Base-by-base conservation (phyloP, 495 filamentous ascomycete genomes). In the Daldinia grandis region DNA sequence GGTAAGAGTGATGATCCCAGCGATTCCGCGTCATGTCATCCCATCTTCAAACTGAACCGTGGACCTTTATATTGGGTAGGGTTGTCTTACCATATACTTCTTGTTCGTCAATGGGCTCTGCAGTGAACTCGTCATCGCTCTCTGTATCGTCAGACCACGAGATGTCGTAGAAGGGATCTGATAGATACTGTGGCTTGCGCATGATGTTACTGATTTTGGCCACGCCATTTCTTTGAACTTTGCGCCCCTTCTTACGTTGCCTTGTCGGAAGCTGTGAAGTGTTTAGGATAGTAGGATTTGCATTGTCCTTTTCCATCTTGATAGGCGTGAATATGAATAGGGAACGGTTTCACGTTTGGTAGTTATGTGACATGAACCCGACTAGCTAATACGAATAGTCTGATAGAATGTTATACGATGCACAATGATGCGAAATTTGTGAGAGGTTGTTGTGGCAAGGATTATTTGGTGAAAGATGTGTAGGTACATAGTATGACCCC, bases 241-340 rank as follows among this genome's bases (percentile, higher is more conserved):
- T 68, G 14, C 55, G 62, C 37, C 72, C 87, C 69, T 77, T 79
- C 54, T 79, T 80, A 24, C 87, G 85, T 67, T 87, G 83, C 28
- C 92, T 86, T 31, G 92, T 93, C n/a, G 96, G 95, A 28, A 99
- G 90, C 78, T 99, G 92, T 25, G 94, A 93, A 60, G 87, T 87
- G 76, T 90, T 95, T 58, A 98, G 84, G 76, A 99, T 94, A 24
- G 93, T 97, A 59, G 95, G 95, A 82, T 99, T 98, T 60, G 90
- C 93, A 78, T 99, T 99, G 68, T 97, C 90, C 42, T 74, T 76
- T 27, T 72, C 75, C 73, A 77, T 77, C 38, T 72, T 68, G 64
- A 33, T 5, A 35, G 28, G 31, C 30, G 37, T 25, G 56, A 57
- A 38, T 25, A 24, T 31, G 37, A 38, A 51, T 64, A n/a, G 14